A percentile compares a stretch with the other conserved stretches of the same genome.
phyloP scores from a whole-genome alignment of 2,329 filamentous ascomycete species.

The Lecanosticta acicola region DNA sequence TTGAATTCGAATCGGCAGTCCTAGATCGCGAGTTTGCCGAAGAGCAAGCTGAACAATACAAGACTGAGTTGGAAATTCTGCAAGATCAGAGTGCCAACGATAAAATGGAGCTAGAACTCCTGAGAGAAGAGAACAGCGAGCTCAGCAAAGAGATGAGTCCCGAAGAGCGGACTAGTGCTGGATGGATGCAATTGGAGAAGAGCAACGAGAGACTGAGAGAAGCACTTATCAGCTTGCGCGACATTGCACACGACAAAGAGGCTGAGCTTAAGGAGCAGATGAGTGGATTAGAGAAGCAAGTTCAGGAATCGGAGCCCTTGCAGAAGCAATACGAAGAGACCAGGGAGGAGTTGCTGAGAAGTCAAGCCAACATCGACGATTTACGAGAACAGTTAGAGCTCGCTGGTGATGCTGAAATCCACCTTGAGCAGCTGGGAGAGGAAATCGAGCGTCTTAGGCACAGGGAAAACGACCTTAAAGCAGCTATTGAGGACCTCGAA shows the following conservation, averaged over 20 bases:
- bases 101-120: constrained; percentile 78
- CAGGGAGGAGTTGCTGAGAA: constrained; percentile 66
- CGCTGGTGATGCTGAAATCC: constrained; percentile 74
- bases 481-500: constrained; percentile 79
- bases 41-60: constrained; percentile 77
- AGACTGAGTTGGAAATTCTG: constrained; percentile 71
- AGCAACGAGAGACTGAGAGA: constrained; percentile 84
- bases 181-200: constrained; percentile 86
- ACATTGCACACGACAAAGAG: constrained; percentile 82
- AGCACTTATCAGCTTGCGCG: constrained; percentile 75
- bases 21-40: constrained; percentile 95
- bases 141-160: constrained; percentile 77
- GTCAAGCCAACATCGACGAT: constrained; percentile 73
- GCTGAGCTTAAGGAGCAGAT: constrained; percentile 66
- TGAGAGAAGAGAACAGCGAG: constrained; percentile 81
- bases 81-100: constrained; percentile 76
- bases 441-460: constrained; percentile 80
- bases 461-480: constrained; percentile 74
- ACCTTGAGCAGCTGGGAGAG: constrained; percentile 87
- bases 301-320: constrained; percentile 38
- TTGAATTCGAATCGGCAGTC: constrained; percentile 76
- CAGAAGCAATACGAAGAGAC: constrained; percentile 60
- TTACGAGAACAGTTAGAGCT: constrained; percentile 87
- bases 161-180: constrained; percentile 78
- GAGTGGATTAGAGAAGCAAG: constrained; percentile 34